Evolutionary conservation across 768 basidiomycete species (phyloP).

Genomic region (Phylloporus sp.): DNA sequence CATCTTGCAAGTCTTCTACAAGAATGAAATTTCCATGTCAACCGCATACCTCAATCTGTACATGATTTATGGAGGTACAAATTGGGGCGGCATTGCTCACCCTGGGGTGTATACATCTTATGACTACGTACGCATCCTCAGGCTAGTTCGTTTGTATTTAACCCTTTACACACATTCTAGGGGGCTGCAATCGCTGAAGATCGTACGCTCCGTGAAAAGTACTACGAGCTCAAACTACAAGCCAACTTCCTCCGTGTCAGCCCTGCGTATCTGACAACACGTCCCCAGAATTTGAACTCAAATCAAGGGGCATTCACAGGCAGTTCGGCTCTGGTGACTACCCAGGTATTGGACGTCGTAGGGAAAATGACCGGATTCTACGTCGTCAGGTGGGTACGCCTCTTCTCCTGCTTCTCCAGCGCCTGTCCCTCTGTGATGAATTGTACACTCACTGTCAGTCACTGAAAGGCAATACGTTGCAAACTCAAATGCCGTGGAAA

Average conservation of each 20-base stretch:
- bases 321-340: conserved; percentile 47
- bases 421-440: not conserved
- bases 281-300: conserved; percentile 39
- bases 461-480: conserved; percentile 14
- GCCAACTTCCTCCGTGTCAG: conserved; percentile 49
- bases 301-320: conserved; percentile 47
- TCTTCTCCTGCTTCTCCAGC: not conserved
- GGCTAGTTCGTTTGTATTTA: not conserved
- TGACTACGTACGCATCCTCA: conserved; percentile 42
- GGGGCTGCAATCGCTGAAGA: conserved; percentile 51
- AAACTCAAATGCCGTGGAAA: conserved; percentile 7
- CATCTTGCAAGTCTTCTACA: conserved; percentile 13
- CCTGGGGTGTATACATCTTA: conserved; percentile 60
- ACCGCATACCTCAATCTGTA: conserved; percentile 39
- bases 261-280: conserved; percentile 46
- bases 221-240: conserved; percentile 50
- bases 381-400: conserved; percentile 27
- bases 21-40: conserved; percentile 20
- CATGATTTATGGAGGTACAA: conserved; percentile 63
- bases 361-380: conserved; percentile 47
- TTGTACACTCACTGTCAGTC: not conserved
- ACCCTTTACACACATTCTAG: conserved; percentile 21
- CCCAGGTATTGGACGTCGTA: conserved; percentile 45
- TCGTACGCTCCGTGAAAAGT: conserved; percentile 49
- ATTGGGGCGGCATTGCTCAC: conserved; percentile 54